These are phyloP conservation scores for Globisporangium paddicum DNA, from an alignment of 352 stramenopile genomes.

Conservation along the genomic window DNA sequence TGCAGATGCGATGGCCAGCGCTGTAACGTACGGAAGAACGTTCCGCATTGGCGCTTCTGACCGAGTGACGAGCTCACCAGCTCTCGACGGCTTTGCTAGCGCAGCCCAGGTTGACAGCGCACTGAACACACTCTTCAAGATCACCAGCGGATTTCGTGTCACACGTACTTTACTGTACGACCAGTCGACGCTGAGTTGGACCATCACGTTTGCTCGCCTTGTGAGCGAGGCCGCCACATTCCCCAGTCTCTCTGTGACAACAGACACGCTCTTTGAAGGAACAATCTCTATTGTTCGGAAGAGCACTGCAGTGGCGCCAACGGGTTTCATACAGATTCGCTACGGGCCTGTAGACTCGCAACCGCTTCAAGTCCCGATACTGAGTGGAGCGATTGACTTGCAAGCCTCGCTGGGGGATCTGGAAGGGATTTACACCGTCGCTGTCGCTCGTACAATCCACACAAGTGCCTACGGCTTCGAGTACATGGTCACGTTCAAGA, in stretches of 20 bases:
- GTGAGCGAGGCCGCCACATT: slow-evolving; percentile 26
- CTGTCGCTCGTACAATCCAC: slow-evolving; percentile 17
- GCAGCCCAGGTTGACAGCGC: slow-evolving; percentile 33
- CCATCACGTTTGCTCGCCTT: slow-evolving; percentile 48
- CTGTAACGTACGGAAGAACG: slow-evolving; percentile 33
- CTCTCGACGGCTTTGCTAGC: slow-evolving; percentile 50
- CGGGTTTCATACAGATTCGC: slow-evolving; percentile 27
- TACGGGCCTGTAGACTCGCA: slow-evolving; percentile 31
- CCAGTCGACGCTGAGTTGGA: slow-evolving; percentile 37
- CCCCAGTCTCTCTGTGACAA: slow-evolving; percentile 27
- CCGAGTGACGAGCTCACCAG: slow-evolving; percentile 3
- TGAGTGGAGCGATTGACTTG: slow-evolving; percentile 19
- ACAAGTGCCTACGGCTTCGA: slow-evolving; percentile 31
- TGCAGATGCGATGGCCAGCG: slow-evolving; percentile 19
- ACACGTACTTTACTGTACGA: slow-evolving; percentile 26
- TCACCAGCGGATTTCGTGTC: slow-evolving; percentile 24
- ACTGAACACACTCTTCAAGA: slow-evolving; percentile 33
- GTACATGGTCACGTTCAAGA: slow-evolving; percentile 50
- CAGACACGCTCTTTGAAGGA: slow-evolving; percentile 40
- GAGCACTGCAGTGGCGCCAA: slow-evolving; percentile 19
- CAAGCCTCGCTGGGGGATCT: slow-evolving; percentile 30
- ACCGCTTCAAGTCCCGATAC: slow-evolving; percentile 15
- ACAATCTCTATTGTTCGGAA: slow-evolving; percentile 16
- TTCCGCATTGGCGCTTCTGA: slow-evolving; percentile 32
- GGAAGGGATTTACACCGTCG: slow-evolving; percentile 28